phyloP scores from a whole-genome alignment of 495 filamentous ascomycete species.

The Astrothelium subdiscretum region DNA sequence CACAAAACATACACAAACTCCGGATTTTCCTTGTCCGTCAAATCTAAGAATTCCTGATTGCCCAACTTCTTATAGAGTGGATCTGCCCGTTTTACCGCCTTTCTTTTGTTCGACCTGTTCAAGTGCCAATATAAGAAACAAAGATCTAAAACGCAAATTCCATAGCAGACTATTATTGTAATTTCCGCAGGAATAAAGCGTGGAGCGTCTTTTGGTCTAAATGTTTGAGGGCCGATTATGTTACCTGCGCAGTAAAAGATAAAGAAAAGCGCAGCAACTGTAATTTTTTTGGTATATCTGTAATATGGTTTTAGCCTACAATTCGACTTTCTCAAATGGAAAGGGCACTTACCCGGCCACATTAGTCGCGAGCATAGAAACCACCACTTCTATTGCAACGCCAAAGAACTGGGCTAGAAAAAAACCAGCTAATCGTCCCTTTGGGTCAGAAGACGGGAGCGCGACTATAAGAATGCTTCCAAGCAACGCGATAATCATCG shows the following conservation, averaged over 20 bases:
- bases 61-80: not conserved
- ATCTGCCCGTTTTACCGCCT: not conserved
- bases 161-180: slow-evolving; percentile 8
- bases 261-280: not conserved
- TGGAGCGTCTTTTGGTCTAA: slow-evolving; percentile 8
- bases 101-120: slow-evolving; percentile 8
- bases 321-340: not conserved
- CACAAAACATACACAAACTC: slow-evolving; percentile 12
- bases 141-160: not conserved
- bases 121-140: not conserved
- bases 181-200: slow-evolving; percentile 20
- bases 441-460: not conserved
- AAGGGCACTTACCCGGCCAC: not conserved
- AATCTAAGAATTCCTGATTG: slow-evolving; percentile 8
- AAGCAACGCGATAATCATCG: not conserved
- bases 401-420: not conserved
- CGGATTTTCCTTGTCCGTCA: slow-evolving; percentile 13
- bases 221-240: slow-evolving; percentile 13
- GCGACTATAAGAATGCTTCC: not conserved
- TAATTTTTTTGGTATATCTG: slow-evolving; percentile 1
- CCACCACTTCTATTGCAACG: not conserved
- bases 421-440: not conserved
- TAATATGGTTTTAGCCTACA: not conserved
- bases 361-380: not conserved
- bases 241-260: slow-evolving; percentile 14